Conservation (phyloP, 108 stramenopile species). For the Craspedostauros australis region DNA sequence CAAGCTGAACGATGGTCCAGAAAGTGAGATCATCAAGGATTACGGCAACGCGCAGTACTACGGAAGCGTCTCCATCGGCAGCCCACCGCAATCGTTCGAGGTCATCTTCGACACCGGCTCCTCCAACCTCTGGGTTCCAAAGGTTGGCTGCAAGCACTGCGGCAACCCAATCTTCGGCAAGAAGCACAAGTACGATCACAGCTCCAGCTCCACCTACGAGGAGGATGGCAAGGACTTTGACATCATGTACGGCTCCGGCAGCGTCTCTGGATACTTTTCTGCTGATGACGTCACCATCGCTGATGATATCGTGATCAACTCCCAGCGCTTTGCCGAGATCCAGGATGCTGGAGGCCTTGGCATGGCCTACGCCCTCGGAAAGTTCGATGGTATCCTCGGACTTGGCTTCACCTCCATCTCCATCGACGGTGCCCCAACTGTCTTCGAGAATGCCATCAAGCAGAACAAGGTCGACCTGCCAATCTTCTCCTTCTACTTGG, state of each 20-base stretch:
- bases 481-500: slow-evolving; percentile 96
- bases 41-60: slow-evolving; percentile 86
- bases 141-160: slow-evolving; percentile 65
- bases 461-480: slow-evolving; percentile 64
- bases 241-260: slow-evolving; percentile 89
- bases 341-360: slow-evolving; percentile 97
- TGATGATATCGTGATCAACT: slow-evolving; percentile 55
- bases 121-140: slow-evolving; percentile 97
- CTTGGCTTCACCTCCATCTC: slow-evolving; percentile 89
- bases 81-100: slow-evolving; percentile 79
- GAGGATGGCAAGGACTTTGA: slow-evolving; percentile 70
- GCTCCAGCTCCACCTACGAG: slow-evolving; percentile 36
- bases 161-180: slow-evolving; percentile 47
- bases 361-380: slow-evolving; percentile 87
- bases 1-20: slow-evolving; percentile 27
- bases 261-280: slow-evolving; percentile 68
- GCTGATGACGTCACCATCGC: slow-evolving; percentile 63
- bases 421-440: slow-evolving; percentile 83
- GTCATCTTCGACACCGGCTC: slow-evolving; percentile 98
- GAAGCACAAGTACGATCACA: slow-evolving; percentile 64
- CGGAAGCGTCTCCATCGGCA: slow-evolving; percentile 68
- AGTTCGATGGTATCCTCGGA: slow-evolving; percentile 98
- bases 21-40: slow-evolving; percentile 74
- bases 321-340: slow-evolving; percentile 82
- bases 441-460: slow-evolving; percentile 90